Evolutionary conservation across 345 rosid genomes (phyloP), one percentile per base, ranked within the genome.

Genomic region (Laguncularia racemosa): DNA sequence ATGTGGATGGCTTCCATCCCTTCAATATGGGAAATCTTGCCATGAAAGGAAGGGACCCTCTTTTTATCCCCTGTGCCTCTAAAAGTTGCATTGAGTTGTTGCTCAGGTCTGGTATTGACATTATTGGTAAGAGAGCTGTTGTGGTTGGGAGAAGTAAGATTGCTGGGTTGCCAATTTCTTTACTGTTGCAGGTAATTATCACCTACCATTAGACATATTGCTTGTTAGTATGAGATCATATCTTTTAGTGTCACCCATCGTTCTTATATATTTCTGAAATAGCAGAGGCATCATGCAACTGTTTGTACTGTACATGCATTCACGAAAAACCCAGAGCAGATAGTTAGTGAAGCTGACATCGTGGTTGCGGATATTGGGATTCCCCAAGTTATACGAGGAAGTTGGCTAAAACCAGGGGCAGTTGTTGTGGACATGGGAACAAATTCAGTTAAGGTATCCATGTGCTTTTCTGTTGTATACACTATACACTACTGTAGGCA

Each of bases 1-100:
- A 72, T 14, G 73, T 72, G 44, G 76, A 72, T 56, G 73, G 76
- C 44, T 72, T 72, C 53, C 73, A 72, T 64, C 76, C 76, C 50
- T 53, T 72, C 49, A 63, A 72, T 40, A 64, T 67, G 61, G 76
- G 76, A 12, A 63, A 60, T 28, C 76, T 72, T 60, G 76, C 76
- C 21, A 63, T 72, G 73, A 59, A 63, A 45, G 73, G 77, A 58
- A 65, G 73, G 61, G 68, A 73, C 46, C 78, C 78, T 12, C 57
- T 69, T 6, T 73, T 73, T 55, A 54, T 68, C 50, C 77, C 73
- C 8, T 61, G 73, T 61, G 67, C 73, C 16, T 53, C 78, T 6
- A 73, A 61, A 57, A 62, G 67, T 20, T 73, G 71, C 61, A 65
- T 73, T 23, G 71, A 73, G 68, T 57, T 73, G 61, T 44, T 73